Evolutionary conservation across 768 basidiomycete genomes (phyloP).

Genomic region (Neoboletus brunneissimus): DNA sequence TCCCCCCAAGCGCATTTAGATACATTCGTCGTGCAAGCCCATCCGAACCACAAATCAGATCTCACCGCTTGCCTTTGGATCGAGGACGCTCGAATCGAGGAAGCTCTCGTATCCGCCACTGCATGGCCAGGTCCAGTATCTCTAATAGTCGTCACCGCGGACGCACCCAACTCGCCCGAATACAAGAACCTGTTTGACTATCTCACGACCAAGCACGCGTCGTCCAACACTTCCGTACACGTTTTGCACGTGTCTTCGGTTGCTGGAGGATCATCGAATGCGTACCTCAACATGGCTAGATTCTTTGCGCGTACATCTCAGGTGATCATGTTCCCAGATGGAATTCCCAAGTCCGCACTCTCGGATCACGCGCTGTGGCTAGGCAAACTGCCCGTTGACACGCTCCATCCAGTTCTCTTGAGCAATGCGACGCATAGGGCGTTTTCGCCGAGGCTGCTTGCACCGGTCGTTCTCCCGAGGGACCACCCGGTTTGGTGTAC

Average conservation of each 20-base stretch:
- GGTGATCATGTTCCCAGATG: slow-evolving; percentile 53
- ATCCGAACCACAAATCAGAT: background rate
- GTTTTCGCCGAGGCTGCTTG: slow-evolving; percentile 40
- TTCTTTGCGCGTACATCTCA: slow-evolving; percentile 49
- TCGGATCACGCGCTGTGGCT: slow-evolving; percentile 22
- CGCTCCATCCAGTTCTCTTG: slow-evolving; percentile 27
- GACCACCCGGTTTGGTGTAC: slow-evolving; percentile 59
- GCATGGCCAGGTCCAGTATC: slow-evolving; percentile 53
- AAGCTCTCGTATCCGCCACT: slow-evolving; percentile 35
- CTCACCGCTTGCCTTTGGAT: slow-evolving; percentile 54
- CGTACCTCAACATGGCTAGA: slow-evolving; percentile 62
- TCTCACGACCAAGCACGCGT: slow-evolving; percentile 4
- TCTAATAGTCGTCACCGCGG: slow-evolving; percentile 43
- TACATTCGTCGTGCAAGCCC: slow-evolving; percentile 35
- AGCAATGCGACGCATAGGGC: slow-evolving; percentile 29
- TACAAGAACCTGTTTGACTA: slow-evolving; percentile 19
- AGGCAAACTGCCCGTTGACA: slow-evolving; percentile 10
- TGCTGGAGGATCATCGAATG: slow-evolving; percentile 44
- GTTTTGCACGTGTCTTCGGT: slow-evolving; percentile 42
- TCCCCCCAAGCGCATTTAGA: slow-evolving; percentile 30
- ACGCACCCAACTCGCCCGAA: slow-evolving; percentile 26
- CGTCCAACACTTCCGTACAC: slow-evolving; percentile 42
- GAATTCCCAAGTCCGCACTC: slow-evolving; percentile 23
- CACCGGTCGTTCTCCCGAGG: slow-evolving; percentile 44
- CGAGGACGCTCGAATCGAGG: slow-evolving; percentile 34